phyloP scores from a whole-genome alignment of 164 flowering plant species.

The Buxus sempervirens region DNA sequence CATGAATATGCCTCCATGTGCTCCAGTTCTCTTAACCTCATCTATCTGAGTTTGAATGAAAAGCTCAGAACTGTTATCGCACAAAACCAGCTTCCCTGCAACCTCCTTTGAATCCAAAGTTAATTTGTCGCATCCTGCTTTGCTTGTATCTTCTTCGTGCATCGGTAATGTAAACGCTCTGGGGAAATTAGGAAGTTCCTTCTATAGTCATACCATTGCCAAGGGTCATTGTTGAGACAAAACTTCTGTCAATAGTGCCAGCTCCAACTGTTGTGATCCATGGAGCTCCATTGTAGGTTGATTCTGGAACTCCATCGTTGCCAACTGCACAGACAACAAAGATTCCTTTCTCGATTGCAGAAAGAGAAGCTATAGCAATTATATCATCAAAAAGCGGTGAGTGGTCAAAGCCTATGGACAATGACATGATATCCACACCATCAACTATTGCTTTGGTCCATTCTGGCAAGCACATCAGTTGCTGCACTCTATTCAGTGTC shows the following conservation, averaged over 20 bases:
- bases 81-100: conserved; percentile 27
- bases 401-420: conserved; percentile 17
- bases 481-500: background rate
- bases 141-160: conserved; percentile 11
- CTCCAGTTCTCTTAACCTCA: conserved; percentile 21
- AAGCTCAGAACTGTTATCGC: conserved; percentile 1
- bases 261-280: conserved; percentile 37
- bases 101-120: conserved; percentile 23
- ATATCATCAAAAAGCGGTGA: conserved; percentile 20
- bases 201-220: conserved; percentile 12
- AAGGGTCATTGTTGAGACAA: conserved; percentile 12
- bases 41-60: conserved; percentile 7
- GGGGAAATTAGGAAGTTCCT: conserved; percentile 29
- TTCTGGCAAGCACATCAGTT: conserved; percentile 43
- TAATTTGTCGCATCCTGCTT: conserved; percentile 8
- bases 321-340: conserved; percentile 35
- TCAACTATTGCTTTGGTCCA: conserved; percentile 60
- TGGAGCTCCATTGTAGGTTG: conserved; percentile 30
- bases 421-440: conserved; percentile 48
- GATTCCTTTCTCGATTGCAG: conserved; percentile 45
- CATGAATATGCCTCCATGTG: conserved; percentile 25
- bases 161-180: conserved; percentile 17
- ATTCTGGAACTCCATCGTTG: conserved; percentile 18
- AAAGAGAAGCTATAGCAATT: conserved; percentile 37
- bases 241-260: conserved; percentile 24